These are phyloP conservation scores for Ceratopteris richardii DNA, from an alignment of 75 land plant species.

Conservation along the genomic window DNA sequence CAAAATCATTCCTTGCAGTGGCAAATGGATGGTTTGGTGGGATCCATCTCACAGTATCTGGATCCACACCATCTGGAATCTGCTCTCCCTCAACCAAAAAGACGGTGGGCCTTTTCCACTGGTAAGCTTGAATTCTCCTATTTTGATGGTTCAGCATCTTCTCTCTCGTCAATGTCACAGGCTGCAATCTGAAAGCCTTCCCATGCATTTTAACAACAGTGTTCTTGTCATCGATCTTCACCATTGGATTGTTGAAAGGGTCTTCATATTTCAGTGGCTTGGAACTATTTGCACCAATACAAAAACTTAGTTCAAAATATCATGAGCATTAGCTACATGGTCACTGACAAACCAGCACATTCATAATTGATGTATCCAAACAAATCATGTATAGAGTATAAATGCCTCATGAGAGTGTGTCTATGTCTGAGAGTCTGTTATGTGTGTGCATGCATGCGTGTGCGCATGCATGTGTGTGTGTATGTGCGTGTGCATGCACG, in stretches of 20 bases:
- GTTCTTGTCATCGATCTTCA: slow-evolving; percentile 54
- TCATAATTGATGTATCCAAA: too few species aligned
- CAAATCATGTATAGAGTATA: too few species aligned
- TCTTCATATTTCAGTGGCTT: slow-evolving; percentile 77
- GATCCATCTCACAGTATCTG: slow-evolving; percentile 89
- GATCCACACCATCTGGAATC: slow-evolving; percentile 80
- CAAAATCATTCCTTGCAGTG: slow-evolving; percentile 70
- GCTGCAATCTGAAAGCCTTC: slow-evolving; percentile 75
- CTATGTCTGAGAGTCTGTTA: too few species aligned
- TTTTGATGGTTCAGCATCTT: slow-evolving; percentile 63
- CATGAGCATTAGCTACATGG: too few species aligned
- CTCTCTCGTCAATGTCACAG: slow-evolving; percentile 76
- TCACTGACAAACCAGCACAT: too few species aligned
- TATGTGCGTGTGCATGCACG: too few species aligned
- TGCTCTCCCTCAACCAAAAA: slow-evolving; percentile 88
- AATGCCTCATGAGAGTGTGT: too few species aligned
- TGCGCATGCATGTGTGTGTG: too few species aligned
- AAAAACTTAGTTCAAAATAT: too few species aligned
- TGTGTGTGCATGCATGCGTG: too few species aligned
- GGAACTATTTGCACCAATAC: slow-evolving; percentile 29
- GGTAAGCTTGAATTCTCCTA: slow-evolving; percentile 85
- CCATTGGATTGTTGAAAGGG: slow-evolving; percentile 84
- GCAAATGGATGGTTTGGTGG: slow-evolving; percentile 97
- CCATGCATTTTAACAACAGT: slow-evolving; percentile 83
- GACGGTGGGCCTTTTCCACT: slow-evolving; percentile 84